A percentile compares a stretch with the other conserved stretches of the same genome.
phyloP scores from a whole-genome alignment of 129 eudicot species.

The Logfia minima region DNA sequence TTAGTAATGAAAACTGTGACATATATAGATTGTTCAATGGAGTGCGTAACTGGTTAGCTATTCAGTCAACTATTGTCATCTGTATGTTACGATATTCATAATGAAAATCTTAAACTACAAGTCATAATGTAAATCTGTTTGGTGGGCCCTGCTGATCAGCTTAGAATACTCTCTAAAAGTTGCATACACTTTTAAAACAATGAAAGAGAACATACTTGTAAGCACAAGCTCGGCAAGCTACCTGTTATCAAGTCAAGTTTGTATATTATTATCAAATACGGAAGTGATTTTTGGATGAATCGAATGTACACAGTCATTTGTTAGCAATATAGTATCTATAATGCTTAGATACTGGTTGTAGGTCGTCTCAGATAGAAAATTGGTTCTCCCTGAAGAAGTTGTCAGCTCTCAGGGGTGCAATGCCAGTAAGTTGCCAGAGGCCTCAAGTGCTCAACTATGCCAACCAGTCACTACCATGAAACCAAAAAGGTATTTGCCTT shows the following conservation, averaged over 20 bases:
- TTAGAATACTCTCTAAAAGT: not conserved
- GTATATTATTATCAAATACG: not conserved
- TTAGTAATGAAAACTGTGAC: not conserved
- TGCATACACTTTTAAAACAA: not conserved
- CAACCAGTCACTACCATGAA: slow-evolving; percentile 27
- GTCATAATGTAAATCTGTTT: not conserved
- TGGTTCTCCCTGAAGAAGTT: slow-evolving; percentile 14
- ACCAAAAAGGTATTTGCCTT: slow-evolving; percentile 53
- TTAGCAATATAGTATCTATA: slow-evolving; percentile 3
- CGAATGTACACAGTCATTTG: not conserved
- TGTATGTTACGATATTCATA: no score
- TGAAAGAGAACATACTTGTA: not conserved
- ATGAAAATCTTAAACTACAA: not conserved
- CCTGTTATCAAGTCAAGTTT: not conserved
- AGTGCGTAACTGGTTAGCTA: no score
- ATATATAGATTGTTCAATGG: no score
- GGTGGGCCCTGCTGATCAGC: not conserved
- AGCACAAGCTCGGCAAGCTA: not conserved
- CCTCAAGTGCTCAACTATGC: slow-evolving; percentile 27
- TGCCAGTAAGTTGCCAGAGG: slow-evolving; percentile 24
- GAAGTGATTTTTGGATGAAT: no score
- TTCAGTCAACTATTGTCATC: not conserved
- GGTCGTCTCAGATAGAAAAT: slow-evolving; percentile 22
- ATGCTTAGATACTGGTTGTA: slow-evolving; percentile 4
- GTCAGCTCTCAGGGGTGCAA: slow-evolving; percentile 18